Percentiles rank a stretch among this genome's conserved stretches.
These are phyloP conservation scores for Trichoderma sp. DNA, from an alignment of 2,329 filamentous ascomycete species.

Conservation along the genomic window DNA sequence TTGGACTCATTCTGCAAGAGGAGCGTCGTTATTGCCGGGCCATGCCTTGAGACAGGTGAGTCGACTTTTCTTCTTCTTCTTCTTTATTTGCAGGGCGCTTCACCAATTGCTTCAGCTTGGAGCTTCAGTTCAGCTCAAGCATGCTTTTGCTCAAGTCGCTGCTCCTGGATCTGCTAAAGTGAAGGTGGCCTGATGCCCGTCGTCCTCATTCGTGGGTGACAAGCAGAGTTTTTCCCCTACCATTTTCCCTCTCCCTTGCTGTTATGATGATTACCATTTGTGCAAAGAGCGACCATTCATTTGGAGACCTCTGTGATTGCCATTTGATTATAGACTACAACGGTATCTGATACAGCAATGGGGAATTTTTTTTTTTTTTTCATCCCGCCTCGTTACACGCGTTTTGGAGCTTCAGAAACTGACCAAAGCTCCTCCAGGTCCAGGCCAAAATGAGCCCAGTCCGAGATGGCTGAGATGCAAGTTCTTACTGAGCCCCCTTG, in stretches of 20 bases:
- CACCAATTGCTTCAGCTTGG: not conserved
- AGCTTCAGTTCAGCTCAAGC: not conserved
- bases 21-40: conserved; percentile 24
- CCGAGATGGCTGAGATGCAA: conserved; percentile 43
- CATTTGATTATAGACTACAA: conserved; percentile 83
- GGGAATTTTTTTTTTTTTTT: not conserved
- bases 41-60: conserved; percentile 34
- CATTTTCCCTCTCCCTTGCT: conserved; percentile 24
- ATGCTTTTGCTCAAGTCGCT: not conserved
- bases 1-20: conserved; percentile 2
- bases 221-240: not conserved
- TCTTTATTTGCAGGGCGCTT: not conserved
- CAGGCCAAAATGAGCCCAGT: conserved; percentile 48
- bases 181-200: not conserved
- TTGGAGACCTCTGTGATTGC: conserved; percentile 57
- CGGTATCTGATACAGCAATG: conserved; percentile 76
- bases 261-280: conserved; percentile 60
- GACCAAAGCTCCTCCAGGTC: conserved; percentile 2
- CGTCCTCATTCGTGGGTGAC: not conserved
- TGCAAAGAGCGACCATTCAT: conserved; percentile 59
- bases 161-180: not conserved
- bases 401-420: conserved; percentile 1
- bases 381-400: not conserved
- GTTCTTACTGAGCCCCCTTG: conserved; percentile 24
- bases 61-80: not conserved